Base-by-base conservation (phyloP, 2,329 filamentous ascomycete genomes). In the Cladophialophora immunda region DNA sequence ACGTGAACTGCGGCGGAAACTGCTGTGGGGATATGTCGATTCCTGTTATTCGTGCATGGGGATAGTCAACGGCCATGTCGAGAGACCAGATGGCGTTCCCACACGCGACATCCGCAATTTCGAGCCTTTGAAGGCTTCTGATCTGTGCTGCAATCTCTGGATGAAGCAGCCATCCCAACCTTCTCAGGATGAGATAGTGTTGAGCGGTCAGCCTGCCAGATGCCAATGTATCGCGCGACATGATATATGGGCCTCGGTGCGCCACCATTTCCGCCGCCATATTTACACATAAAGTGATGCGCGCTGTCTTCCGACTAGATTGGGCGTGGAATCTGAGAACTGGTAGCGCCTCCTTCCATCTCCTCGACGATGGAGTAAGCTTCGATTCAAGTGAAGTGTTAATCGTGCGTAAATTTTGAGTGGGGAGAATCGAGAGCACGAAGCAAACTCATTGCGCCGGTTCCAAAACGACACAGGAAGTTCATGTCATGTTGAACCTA, bases 11-110 rank as follows among this genome's bases (percentile, higher is more conserved):
- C 22, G 61, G 65, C 5, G 65, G 65, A 25, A 60, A 64, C 32
- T 67, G 65, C 50, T 50, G 45, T 11, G 54, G 56, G 9, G 61
- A 64, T 17, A 67, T 61, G 30, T 67, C 65, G 53, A 67, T 52
- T 2, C 47, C 59, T 6, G 56, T 47, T 34, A 67, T 38, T 13
- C 25, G 50, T 11, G 58, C 64, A 11, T 66, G 19, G 4, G 64
- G 52, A 52, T 61, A 61, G 9, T 53, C 38, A 13, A 47, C 32
- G 1, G 64, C 64, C 34, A 62, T 45, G 9, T 66, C 64, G 15
- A 55, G 25, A n/a, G 64, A 52, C 64, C 64, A 62, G 36, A 66
- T 57, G 19, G 57, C 64, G 34, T 66, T 66, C 19, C 58, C 64
- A 32, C 57, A 61, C 3, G 58, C 64, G 1, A 66, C 57, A 45